Evolutionary conservation across 768 basidiomycete genomes (phyloP), one percentile per base, ranked within the genome.

Genomic region (Lactifluus subvellereus): DNA sequence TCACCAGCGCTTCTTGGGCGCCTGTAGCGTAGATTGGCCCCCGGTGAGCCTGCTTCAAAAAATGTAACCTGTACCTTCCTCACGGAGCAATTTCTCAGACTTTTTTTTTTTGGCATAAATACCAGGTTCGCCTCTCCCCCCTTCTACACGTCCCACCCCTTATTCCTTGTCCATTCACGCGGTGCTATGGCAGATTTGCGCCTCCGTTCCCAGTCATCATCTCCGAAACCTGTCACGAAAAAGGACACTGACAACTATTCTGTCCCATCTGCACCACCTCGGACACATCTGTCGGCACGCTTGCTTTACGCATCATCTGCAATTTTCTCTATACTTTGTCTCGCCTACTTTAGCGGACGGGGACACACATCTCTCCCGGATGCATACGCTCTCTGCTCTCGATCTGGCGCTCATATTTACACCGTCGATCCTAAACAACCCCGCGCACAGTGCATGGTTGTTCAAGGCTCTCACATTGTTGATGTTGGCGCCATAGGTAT

Each of bases 311-410:
- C 69, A 54, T 48, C 71, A 27, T 67, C 66, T 13, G 48, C 67
- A n/a, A 54, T 67, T 38, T 65, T 72, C 49, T 62, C 73, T 22
- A 57, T 69, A 18, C 47, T 68, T 33, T 69, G 43, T 66, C 61
- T 63, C 33, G 67, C 43, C 57, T 65, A 48, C 54, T 63, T 52
- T 51, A 43, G 42, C 48, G 16, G 33, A n/a, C 47, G 32, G 13
- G 54, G 50, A 20, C 59, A 27, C 37, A 49, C 60, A 13, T 56
- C 54, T 16, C 68, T 73, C 33, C 64, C 73, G 3, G 59, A 69
- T n/a, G 55, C 74, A 5, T 89, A 88, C 69, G 85, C 82, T 1
- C 67, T 90, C n/a, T 89, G 88, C 72, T 83, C 88, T 33, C 77
- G 70, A 54, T 74, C 79, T 11, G 78, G 77, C 20, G 67, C 77